Evolutionary conservation across 2,329 filamentous ascomycete genomes (phyloP).

Genomic region (Metarhizium robertsii): DNA sequence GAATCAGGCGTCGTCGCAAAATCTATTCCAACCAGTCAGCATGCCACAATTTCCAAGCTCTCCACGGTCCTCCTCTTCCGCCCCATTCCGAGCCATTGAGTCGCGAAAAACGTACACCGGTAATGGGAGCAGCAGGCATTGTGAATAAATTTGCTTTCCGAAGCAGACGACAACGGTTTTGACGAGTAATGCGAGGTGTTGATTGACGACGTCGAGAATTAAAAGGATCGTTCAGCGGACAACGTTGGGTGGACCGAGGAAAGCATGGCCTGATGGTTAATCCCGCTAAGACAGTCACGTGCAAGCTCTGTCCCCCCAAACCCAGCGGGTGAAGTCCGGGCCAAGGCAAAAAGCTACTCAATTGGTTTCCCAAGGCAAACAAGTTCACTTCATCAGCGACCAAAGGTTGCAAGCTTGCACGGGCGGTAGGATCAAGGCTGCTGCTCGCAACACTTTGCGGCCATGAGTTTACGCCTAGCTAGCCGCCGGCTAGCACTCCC

Average conservation of each 20-base stretch:
- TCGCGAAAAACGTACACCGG: slow-evolving; percentile 40
- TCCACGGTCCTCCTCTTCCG: background rate
- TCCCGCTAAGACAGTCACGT: slow-evolving; percentile 1
- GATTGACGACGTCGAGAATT: background rate
- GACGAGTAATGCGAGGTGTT: background rate
- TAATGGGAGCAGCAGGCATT: slow-evolving; percentile 50
- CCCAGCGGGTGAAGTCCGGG: slow-evolving; percentile 16
- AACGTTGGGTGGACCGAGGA: slow-evolving; percentile 7
- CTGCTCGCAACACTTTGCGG: slow-evolving; percentile 1
- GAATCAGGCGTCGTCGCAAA: slow-evolving; percentile 49
- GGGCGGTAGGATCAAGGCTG: background rate
- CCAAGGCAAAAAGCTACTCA: slow-evolving; percentile 13
- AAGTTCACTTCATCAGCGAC: background rate
- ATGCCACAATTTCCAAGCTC: slow-evolving; percentile 10
- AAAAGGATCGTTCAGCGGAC: slow-evolving; percentile 6
- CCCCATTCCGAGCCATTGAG: slow-evolving; percentile 19
- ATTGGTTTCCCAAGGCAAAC: background rate
- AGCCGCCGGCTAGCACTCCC: slow-evolving; percentile 50
- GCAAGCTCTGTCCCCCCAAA: background rate
- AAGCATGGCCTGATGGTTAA: background rate
- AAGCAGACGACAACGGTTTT: background rate
- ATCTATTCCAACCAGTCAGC: slow-evolving; percentile 37
- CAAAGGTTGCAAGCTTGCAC: background rate
- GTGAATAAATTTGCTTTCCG: slow-evolving; percentile 18
- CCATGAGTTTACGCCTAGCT: slow-evolving; percentile 59